Evolutionary conservation across 78 protist genomes (phyloP).

Genomic region (Polysphondylium violaceum): DNA sequence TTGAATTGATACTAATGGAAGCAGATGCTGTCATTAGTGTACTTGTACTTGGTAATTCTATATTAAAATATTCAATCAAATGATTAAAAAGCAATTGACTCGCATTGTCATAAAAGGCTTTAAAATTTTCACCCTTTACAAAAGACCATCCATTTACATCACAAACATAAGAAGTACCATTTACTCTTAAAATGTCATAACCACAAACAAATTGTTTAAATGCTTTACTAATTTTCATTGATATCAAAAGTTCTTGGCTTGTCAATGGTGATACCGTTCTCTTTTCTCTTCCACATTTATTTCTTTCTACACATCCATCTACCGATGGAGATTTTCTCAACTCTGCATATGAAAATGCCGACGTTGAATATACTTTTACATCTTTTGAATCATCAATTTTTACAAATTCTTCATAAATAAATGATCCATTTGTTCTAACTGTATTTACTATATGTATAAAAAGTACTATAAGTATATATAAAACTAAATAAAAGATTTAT

Average conservation of each 20-base stretch:
- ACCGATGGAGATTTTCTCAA: constrained; percentile 96
- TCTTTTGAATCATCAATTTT: constrained; percentile 89
- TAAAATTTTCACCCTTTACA: constrained; percentile 87
- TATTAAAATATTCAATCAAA: background rate
- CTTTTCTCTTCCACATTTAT: constrained; percentile 90
- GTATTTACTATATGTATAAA: constrained; percentile 13
- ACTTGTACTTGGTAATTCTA: no score
- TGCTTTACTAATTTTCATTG: constrained; percentile 69
- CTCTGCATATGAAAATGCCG: constrained; percentile 94
- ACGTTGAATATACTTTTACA: constrained; percentile 86
- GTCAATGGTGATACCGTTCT: constrained; percentile 82
- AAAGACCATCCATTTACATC: constrained; percentile 98
- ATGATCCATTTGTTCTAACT: constrained; percentile 86
- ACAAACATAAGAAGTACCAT: constrained; percentile 90
- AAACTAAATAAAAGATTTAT: background rate
- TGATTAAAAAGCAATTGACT: constrained; percentile 1
- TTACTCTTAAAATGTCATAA: constrained; percentile 93
- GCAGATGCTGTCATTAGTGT: no score
- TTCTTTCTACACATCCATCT: constrained; percentile 96
- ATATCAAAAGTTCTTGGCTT: constrained; percentile 23
- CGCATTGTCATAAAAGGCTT: constrained; percentile 32
- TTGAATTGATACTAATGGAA: no score
- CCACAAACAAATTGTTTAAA: constrained; percentile 95
- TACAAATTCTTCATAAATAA: constrained; percentile 93
- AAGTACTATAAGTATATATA: background rate